These are phyloP conservation scores for Chlorella sp. DNA, from an alignment of 139 green algal genomes.

Conservation along the genomic window DNA sequence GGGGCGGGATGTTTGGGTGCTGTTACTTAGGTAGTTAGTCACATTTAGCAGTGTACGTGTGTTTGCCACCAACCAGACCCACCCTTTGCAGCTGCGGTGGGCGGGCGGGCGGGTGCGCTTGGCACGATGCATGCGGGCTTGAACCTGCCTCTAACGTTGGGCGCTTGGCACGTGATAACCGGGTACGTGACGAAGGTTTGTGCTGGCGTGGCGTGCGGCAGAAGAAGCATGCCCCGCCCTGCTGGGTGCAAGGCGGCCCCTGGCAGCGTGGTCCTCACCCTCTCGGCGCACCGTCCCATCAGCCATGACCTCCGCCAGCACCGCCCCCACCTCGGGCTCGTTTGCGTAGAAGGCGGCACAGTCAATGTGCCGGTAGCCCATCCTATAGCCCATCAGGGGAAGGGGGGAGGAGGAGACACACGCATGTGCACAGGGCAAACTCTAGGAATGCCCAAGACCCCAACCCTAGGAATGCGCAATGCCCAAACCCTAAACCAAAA, in stretches of 20 bases:
- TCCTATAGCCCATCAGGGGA: too few species aligned
- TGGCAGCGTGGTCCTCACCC: background rate
- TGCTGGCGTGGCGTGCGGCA: background rate
- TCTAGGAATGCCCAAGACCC: too few species aligned
- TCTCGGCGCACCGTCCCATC: slow-evolving; percentile 52
- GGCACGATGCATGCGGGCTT: too few species aligned
- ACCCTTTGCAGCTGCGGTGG: background rate
- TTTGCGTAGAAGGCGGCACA: slow-evolving; percentile 56
- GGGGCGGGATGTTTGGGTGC: background rate
- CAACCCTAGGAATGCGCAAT: too few species aligned
- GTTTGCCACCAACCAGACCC: background rate
- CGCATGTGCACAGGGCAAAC: too few species aligned
- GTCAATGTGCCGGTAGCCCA: slow-evolving; percentile 63
- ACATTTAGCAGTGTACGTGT: background rate
- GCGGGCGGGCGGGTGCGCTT: too few species aligned
- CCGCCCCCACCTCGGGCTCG: slow-evolving; percentile 53
- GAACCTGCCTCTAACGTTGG: too few species aligned
- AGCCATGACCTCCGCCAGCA: slow-evolving; percentile 22
- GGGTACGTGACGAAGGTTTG: background rate
- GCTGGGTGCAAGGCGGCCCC: background rate
- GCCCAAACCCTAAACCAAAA: too few species aligned
- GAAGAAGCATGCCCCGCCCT: background rate
- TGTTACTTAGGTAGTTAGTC: background rate
- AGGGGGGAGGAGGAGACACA: too few species aligned
- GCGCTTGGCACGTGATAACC: background rate